Conservation (phyloP, 108 stramenopile genomes). For the Chaetoceros muelleri region DNA sequence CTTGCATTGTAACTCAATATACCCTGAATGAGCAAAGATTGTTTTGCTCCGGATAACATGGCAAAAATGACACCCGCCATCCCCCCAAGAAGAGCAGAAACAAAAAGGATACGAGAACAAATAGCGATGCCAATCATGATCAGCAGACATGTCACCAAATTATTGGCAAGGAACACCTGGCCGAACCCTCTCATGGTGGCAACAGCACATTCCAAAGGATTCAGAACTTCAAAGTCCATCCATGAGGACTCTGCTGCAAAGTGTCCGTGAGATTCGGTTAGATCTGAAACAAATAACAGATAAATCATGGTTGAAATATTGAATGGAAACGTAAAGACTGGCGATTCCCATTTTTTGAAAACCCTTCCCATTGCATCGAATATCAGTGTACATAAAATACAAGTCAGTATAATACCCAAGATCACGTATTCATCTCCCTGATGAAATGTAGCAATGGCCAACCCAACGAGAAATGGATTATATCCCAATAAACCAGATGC, state of each 20-base stretch:
- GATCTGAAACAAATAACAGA: slow-evolving; percentile 9
- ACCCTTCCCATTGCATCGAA: slow-evolving; percentile 13
- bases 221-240: slow-evolving; percentile 4
- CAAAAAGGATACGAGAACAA: slow-evolving; percentile 20
- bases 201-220: background rate
- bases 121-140: slow-evolving; percentile 16
- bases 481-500: slow-evolving; percentile 27
- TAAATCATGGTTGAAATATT: slow-evolving; percentile 18
- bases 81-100: slow-evolving; percentile 20
- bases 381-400: background rate
- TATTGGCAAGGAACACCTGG: slow-evolving; percentile 28
- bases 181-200: slow-evolving; percentile 26
- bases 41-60: slow-evolving; percentile 6
- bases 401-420: slow-evolving; percentile 9
- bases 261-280: background rate
- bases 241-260: background rate
- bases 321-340: slow-evolving; percentile 31
- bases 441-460: slow-evolving; percentile 25
- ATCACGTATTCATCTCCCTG: slow-evolving; percentile 4
- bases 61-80: slow-evolving; percentile 13
- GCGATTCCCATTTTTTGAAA: slow-evolving; percentile 24
- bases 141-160: slow-evolving; percentile 17
- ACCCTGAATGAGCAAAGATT: slow-evolving; percentile 13
- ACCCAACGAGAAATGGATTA: slow-evolving; percentile 23
- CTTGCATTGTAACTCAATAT: slow-evolving; percentile 26